These are phyloP conservation scores for Lantana camara DNA, from an alignment of 257 asterid species.

Conservation along the genomic window DNA sequence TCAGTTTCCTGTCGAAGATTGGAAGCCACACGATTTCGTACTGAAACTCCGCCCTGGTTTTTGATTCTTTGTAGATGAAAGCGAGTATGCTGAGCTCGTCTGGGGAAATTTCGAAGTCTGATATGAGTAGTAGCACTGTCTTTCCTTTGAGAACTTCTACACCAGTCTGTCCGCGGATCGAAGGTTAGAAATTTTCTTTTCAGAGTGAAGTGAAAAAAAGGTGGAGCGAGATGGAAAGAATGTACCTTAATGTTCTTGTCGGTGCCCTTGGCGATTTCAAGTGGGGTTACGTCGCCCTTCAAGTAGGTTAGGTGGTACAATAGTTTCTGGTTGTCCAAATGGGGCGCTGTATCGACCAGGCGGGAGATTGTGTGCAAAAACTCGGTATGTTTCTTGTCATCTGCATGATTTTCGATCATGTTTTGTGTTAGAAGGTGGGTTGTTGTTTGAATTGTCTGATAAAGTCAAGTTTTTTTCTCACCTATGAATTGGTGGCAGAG, in stretches of 20 bases:
- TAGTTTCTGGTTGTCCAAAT: slow-evolving; percentile 67
- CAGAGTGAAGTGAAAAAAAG: background rate
- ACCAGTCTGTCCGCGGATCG: slow-evolving; percentile 39
- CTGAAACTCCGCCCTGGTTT: slow-evolving; percentile 41
- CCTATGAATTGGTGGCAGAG: slow-evolving; percentile 61
- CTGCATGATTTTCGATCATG: slow-evolving; percentile 35
- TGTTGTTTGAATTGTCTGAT: too few relatives aligned
- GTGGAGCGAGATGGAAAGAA: background rate
- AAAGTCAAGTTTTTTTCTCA: too few relatives aligned
- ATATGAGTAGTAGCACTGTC: slow-evolving; percentile 66
- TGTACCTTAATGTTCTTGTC: slow-evolving; percentile 47
- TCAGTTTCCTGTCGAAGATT: slow-evolving; percentile 37
- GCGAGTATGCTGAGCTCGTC: slow-evolving; percentile 61
- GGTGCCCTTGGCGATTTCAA: slow-evolving; percentile 51
- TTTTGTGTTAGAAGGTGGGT: slow-evolving; percentile 5
- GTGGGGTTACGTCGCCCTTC: slow-evolving; percentile 61
- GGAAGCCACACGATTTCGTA: slow-evolving; percentile 90
- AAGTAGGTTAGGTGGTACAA: slow-evolving; percentile 53
- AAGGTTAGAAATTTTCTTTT: background rate
- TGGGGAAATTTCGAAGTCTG: slow-evolving; percentile 60
- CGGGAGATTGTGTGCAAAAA: slow-evolving; percentile 53
- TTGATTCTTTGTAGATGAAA: slow-evolving; percentile 50
- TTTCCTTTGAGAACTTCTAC: slow-evolving; percentile 61
- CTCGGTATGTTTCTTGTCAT: slow-evolving; percentile 57
- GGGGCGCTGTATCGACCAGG: slow-evolving; percentile 55